phyloP scores from a whole-genome alignment of 148 eudicot genomes.

The Fagopyrum tataricum region DNA sequence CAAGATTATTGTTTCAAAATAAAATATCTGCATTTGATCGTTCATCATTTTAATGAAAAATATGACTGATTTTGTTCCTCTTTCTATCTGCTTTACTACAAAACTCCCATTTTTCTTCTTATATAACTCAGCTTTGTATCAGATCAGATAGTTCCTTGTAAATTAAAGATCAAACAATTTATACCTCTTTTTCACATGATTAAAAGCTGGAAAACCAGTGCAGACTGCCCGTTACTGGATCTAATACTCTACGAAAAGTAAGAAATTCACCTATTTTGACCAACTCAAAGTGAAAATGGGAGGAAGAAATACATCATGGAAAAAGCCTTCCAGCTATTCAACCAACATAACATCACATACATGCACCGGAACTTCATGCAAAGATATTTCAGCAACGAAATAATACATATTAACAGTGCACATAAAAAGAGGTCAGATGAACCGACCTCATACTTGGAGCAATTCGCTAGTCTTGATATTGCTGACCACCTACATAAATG shows the following conservation, averaged over 20 bases:
- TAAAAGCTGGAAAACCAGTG: background rate
- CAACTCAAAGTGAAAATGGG: too few species aligned
- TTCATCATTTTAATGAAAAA: too few species aligned
- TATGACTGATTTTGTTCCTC: too few species aligned
- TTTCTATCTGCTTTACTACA: too few species aligned
- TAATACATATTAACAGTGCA: background rate
- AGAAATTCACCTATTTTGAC: too few species aligned
- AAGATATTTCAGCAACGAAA: background rate
- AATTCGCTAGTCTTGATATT: conserved; percentile 52
- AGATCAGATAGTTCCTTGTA: background rate
- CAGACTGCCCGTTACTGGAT: background rate
- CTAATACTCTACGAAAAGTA: too few species aligned
- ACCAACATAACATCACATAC: background rate
- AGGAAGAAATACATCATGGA: background rate
- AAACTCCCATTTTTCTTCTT: background rate
- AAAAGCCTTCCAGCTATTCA: background rate
- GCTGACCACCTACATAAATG: conserved; percentile 45
- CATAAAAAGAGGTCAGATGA: background rate
- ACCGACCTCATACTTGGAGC: conserved; percentile 74
- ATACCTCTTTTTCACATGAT: background rate
- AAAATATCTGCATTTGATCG: too few species aligned
- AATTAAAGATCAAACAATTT: background rate
- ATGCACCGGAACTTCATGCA: background rate
- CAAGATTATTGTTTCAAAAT: too few species aligned
- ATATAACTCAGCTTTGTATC: background rate